Evolutionary conservation across 2,329 filamentous ascomycete species (phyloP).

Genomic region (Apiospora sp.): DNA sequence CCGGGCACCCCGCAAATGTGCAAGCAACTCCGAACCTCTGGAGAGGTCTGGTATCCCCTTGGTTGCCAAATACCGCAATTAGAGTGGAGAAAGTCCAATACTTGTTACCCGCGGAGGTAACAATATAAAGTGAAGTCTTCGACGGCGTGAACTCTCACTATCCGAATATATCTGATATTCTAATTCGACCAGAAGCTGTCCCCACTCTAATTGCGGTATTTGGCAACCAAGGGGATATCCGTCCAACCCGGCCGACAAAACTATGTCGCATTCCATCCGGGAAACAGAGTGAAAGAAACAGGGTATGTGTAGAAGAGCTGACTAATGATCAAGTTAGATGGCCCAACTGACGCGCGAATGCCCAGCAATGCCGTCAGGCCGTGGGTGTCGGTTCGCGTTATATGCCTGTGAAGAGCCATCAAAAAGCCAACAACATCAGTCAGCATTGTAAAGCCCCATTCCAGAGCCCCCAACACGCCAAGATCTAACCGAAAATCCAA

Average conservation of each 20-base stretch:
- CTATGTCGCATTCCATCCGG: background rate
- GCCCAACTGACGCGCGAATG: background rate
- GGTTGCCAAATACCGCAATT: too few species aligned
- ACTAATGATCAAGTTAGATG: background rate
- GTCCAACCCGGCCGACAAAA: background rate
- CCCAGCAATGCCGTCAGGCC: background rate
- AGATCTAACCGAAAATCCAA: background rate
- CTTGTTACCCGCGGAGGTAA: too few species aligned
- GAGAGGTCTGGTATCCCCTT: background rate
- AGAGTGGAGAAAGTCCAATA: too few species aligned
- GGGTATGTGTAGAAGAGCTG: background rate
- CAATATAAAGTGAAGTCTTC: too few species aligned
- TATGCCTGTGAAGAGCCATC: background rate
- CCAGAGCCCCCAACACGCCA: background rate
- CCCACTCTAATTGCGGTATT: too few species aligned
- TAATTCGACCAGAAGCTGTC: too few species aligned
- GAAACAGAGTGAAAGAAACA: background rate
- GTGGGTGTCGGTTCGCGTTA: background rate
- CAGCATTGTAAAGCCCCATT: constrained; percentile 1
- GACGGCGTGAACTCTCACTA: too few species aligned
- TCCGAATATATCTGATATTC: too few species aligned
- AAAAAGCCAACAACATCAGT: background rate
- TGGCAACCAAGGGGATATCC: too few species aligned
- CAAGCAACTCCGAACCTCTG: background rate
- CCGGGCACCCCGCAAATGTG: background rate